Conservation (phyloP, 2,329 filamentous ascomycete genomes). For the Pseudopithomyces chartarum region DNA sequence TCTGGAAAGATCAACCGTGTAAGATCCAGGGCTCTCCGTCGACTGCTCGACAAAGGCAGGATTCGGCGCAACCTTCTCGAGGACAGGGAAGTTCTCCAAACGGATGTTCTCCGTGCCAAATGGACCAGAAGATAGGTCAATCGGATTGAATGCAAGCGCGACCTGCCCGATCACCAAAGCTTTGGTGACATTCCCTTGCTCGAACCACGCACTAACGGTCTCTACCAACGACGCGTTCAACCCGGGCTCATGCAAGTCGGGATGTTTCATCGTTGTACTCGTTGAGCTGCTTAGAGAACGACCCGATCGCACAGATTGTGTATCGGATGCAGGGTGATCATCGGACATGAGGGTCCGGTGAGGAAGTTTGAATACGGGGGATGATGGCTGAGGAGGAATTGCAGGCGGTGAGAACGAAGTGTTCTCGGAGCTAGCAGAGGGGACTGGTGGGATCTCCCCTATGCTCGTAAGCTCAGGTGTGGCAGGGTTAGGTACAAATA, state of each 20-base stretch:
- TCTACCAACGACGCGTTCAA: slow-evolving; percentile 90
- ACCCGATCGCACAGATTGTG: slow-evolving; percentile 87
- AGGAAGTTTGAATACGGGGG: slow-evolving; percentile 42
- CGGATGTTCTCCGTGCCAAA: slow-evolving; percentile 68
- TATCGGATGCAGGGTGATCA: slow-evolving; percentile 76
- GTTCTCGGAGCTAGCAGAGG: slow-evolving; percentile 27
- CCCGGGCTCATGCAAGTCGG: slow-evolving; percentile 78
- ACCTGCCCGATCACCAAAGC: slow-evolving; percentile 85
- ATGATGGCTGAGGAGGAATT: slow-evolving; percentile 37
- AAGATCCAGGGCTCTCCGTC: slow-evolving; percentile 74
- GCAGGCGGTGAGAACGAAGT: slow-evolving; percentile 21
- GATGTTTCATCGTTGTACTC: slow-evolving; percentile 70
- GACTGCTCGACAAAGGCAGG: slow-evolving; percentile 83
- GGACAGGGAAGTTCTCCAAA: slow-evolving; percentile 82
- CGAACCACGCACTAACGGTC: slow-evolving; percentile 84
- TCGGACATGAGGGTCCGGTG: slow-evolving; percentile 44
- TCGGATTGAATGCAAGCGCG: slow-evolving; percentile 78
- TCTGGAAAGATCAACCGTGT: slow-evolving; percentile 73
- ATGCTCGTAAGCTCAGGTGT: slow-evolving; percentile 46
- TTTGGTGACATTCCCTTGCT: slow-evolving; percentile 71
- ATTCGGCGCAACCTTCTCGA: slow-evolving; percentile 94
- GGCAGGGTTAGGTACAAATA: slow-evolving; percentile 68
- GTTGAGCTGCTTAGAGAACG: slow-evolving; percentile 75
- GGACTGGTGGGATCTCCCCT: slow-evolving; percentile 37
- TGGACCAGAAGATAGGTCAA: slow-evolving; percentile 50